Percentiles rank a stretch among this genome's conserved stretches.
These are phyloP conservation scores for Aureobasidium pullulans DNA, from an alignment of 2,329 filamentous ascomycete species.

Conservation along the genomic window DNA sequence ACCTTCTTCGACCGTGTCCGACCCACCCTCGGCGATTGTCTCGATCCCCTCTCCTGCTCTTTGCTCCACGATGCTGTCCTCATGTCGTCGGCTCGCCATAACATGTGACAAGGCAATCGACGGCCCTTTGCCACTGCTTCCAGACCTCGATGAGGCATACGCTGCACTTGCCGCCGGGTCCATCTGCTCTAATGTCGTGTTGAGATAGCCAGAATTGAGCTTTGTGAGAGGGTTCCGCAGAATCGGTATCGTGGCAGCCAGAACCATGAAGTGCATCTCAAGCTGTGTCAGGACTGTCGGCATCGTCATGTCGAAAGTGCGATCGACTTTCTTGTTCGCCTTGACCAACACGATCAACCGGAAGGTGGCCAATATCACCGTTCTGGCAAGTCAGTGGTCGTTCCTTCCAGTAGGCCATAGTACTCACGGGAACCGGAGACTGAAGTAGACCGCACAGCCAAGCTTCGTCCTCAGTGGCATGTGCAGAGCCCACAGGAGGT, in stretches of 20 bases:
- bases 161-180: neutral
- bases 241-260: slow-evolving; percentile 3
- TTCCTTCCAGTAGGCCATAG: neutral
- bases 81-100: neutral
- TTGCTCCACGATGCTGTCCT: neutral
- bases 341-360: neutral
- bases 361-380: slow-evolving; percentile 3
- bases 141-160: neutral
- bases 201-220: slow-evolving; percentile 6
- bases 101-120: neutral
- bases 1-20: neutral
- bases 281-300: neutral
- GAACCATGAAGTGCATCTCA: slow-evolving; percentile 4
- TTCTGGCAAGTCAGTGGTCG: neutral
- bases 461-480: slow-evolving; percentile 3
- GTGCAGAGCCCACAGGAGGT: neutral
- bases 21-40: neutral
- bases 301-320: slow-evolving; percentile 2
- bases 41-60: neutral
- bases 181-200: slow-evolving; percentile 4
- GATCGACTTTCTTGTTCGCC: neutral
- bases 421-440: slow-evolving; percentile 2
- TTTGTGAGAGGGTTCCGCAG: slow-evolving; percentile 1
- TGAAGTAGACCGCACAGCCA: neutral
- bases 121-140: neutral